Base-by-base conservation (phyloP, 2,329 filamentous ascomycete genomes). In the Ophiostoma ulmi region DNA sequence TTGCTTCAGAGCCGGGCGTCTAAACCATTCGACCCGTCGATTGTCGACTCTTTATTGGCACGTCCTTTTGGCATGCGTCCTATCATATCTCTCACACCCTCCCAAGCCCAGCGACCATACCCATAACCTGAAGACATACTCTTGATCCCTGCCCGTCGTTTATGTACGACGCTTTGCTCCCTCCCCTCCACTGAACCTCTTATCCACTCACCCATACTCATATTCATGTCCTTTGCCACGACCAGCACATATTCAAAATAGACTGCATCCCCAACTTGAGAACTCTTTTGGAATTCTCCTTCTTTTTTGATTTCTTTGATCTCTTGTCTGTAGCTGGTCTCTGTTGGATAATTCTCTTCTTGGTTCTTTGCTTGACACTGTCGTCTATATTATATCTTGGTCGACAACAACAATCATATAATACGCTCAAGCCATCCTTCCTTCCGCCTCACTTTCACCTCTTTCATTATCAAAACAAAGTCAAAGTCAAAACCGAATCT, bases 231-330 rank as follows among this genome's bases (percentile, higher is more conserved):
- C 69, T 73, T 73, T 73, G 71, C 72, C 73, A 76, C 71, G 69
- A 64, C 70, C 77, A 79, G 78, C 79, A 80, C 77, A 79, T 78
- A 81, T 81, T 85, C 83, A 86, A 86, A 87, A 86, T 81, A 81
- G 79, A 77, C 61, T 78, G 74, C 77, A 78, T 79, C 81, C 83
- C 81, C 80, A 79, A 73, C 74, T 75, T 74, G 77, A 76, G 76
- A 73, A 14, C 36, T 36, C 31, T 39, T 35, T n/a, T 39, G 8
- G 31, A 61, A 36, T 76, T 78, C 77, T 82, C 79, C 76, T 80
- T 44, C 74, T 74, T 75, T 76, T 76, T 74, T 65, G 35, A 79
- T 77, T 77, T 79, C 79, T 81, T 80, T 79, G 76, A 80, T 36
- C 74, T 77, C 79, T 81, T 80, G 85, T 87, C 84, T 81, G 35